Base-by-base conservation (phyloP, 768 basidiomycete species). In the Hygrocybe punicea region DNA sequence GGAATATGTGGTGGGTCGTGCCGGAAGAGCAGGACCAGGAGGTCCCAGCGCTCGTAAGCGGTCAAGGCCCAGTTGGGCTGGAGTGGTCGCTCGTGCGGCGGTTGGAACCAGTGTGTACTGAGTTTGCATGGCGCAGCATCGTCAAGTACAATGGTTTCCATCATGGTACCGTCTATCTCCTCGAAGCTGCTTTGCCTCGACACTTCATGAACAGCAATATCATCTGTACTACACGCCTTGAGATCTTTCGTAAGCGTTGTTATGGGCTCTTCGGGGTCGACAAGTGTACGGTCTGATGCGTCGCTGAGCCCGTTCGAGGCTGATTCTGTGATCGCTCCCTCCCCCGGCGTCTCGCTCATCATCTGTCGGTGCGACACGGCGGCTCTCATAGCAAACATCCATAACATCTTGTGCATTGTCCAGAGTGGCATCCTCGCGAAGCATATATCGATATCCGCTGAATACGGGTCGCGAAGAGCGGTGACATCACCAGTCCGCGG, bases 361-460 rank as follows among this genome's bases (percentile, higher is more conserved):
- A 39, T 52, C 9, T 47, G 17, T 11, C 61, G 66, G n/a, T 58
- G 55, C 42, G 61, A 62, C 8, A 65, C 51, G 8, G 66, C 65
- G 57, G 77, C 67, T 45, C 81, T 80, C 63, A 89, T 67, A 59
- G 85, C 82, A 59, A 79, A 79, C 68, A 84, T 76, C 74, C 82
- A 88, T n/a, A 87, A 61, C 39, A 77, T 79, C 73, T 88, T 88
- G 44, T 76, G 70, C 64, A 88, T 82, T 17, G 86, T 87, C 82
- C 85, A 87, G 47, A 83, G 65, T 3, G 83, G 81, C 62, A 84
- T 73, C 34, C 68, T 72, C 57, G 77, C 77, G 62, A 87, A 85
- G 60, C 73, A 81, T 10, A 81, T 81, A 66, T 89, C 87, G 50
- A 85, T 74, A 51, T 81, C 73, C 58, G 72, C 76, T 49, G 77